phyloP scores from a whole-genome alignment of 192 early-diverging fungal genomes.

The Linnemannia zychae region DNA sequence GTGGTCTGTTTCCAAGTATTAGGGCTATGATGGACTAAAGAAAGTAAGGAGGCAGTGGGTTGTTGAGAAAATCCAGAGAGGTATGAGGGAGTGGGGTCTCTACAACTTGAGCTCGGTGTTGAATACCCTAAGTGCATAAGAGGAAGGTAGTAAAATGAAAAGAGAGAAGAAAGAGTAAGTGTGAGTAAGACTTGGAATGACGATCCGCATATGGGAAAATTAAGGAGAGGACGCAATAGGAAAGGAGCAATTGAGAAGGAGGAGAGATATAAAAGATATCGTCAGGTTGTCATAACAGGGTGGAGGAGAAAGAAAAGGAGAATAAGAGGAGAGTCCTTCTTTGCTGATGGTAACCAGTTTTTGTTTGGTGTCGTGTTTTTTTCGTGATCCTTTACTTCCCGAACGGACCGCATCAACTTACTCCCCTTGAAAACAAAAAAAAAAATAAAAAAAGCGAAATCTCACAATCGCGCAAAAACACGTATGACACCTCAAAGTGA shows the following conservation, averaged over 20 bases:
- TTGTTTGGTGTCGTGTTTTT: background rate
- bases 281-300: too few species aligned
- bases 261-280: background rate
- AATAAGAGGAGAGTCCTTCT: conserved; percentile 5
- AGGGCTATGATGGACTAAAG: background rate
- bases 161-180: too few species aligned
- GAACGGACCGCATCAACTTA: background rate
- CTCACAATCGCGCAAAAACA: background rate
- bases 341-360: background rate
- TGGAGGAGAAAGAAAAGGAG: background rate
- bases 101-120: conserved; percentile 39
- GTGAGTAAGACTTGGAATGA: background rate
- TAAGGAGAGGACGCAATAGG: too few species aligned
- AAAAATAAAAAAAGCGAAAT: background rate
- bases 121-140: conserved; percentile 28
- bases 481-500: background rate
- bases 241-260: background rate
- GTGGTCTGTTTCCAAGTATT: background rate
- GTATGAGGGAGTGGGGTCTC: background rate
- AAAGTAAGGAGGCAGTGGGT: too few species aligned
- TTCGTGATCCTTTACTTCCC: background rate
- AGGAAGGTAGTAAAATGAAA: background rate
- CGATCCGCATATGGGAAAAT: background rate
- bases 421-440: background rate
- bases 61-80: too few species aligned